Percentiles rank a stretch among this genome's conserved stretches.
phyloP scores from a whole-genome alignment of 345 rosid species.

The Leavenworthia alabamica region DNA sequence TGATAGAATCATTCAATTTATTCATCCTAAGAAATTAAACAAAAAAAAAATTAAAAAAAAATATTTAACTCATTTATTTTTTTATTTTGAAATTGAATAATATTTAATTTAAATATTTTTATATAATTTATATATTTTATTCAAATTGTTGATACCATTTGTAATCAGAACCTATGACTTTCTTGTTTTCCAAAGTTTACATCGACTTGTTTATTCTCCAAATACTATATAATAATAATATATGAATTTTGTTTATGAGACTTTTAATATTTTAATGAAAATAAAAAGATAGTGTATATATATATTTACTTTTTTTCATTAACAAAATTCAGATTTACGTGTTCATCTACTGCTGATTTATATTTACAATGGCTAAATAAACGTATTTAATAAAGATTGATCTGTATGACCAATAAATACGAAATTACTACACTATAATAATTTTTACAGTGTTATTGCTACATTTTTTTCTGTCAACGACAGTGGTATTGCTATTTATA shows the following conservation, averaged over 20 bases:
- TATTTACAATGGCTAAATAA: not conserved
- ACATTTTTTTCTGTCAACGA: not conserved
- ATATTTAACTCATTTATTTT: no score
- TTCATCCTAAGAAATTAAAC: no score
- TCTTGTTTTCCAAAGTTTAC: no score
- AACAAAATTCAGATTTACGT: not conserved
- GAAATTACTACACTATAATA: not conserved
- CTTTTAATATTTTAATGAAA: not conserved
- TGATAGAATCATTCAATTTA: no score
- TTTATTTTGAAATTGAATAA: no score
- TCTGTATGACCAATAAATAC: not conserved
- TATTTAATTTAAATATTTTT: no score
- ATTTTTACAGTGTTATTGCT: not conserved
- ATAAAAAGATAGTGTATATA: not conserved
- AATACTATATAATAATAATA: no score
- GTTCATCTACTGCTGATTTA: not conserved
- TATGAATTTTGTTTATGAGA: not conserved
- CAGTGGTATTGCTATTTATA: not conserved
- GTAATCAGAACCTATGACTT: no score
- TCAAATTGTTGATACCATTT: no score
- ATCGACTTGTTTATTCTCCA: not conserved
- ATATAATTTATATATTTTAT: no score
- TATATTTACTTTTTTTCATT: no score
- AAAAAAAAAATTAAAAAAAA: no score
- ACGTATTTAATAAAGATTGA: not conserved